These are phyloP conservation scores for Leishmania guyanensis DNA, from an alignment of 208 protist genomes.

Conservation along the genomic window DNA sequence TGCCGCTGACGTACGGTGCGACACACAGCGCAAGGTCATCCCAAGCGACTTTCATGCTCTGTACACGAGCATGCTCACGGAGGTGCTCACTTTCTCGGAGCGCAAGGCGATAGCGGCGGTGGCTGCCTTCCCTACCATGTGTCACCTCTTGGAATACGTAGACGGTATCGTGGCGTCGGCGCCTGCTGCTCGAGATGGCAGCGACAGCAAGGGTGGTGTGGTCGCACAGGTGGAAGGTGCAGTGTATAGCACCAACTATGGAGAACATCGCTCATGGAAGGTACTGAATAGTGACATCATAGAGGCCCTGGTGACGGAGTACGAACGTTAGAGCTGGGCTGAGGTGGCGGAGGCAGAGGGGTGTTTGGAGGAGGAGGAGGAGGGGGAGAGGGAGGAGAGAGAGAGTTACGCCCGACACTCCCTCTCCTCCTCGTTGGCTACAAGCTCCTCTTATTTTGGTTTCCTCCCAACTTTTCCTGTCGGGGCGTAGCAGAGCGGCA, in stretches of 20 bases:
- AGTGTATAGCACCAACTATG: constrained; percentile 44
- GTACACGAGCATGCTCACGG: constrained; percentile 70
- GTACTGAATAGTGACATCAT: constrained; percentile 43
- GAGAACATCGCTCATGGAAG: constrained; percentile 40
- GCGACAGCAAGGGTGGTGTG: not conserved
- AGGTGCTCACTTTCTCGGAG: constrained; percentile 65
- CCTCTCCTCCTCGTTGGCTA: not conserved
- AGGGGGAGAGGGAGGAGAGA: no score
- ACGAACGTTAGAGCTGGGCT: constrained; percentile 13
- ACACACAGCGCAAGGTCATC: constrained; percentile 62
- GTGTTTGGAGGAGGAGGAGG: no score
- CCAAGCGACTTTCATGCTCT: constrained; percentile 72
- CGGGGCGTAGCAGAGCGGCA: not conserved
- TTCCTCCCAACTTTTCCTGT: no score
- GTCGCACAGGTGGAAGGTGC: not conserved
- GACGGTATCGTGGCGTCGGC: constrained; percentile 19
- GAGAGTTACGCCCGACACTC: no score
- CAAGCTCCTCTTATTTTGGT: no score
- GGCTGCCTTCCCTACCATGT: constrained; percentile 65
- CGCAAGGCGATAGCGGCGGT: constrained; percentile 55
- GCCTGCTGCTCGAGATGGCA: not conserved
- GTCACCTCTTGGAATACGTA: constrained; percentile 55
- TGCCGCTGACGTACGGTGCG: constrained; percentile 36
- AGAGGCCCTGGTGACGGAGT: constrained; percentile 34
- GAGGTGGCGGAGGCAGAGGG: not conserved